These are phyloP conservation scores for Debaryomycetaceae sp. DNA, from an alignment of 1,139 yeast genomes.

Conservation along the genomic window DNA sequence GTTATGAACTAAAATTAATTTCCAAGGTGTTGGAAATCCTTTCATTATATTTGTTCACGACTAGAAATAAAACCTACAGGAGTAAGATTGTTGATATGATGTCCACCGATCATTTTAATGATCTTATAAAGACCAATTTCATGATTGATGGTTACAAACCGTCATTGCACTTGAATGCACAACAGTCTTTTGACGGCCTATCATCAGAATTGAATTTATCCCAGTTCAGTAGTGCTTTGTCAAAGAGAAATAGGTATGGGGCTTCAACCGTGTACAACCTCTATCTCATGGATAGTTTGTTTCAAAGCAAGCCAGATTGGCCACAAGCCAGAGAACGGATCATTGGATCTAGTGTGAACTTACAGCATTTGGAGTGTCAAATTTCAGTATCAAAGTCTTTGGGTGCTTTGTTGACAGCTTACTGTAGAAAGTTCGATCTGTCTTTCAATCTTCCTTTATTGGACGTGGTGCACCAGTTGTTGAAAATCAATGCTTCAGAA, in stretches of 20 bases:
- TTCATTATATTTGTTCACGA: conserved; percentile 67
- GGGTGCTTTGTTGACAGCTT: conserved; percentile 73
- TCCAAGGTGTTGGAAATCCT: conserved; percentile 73
- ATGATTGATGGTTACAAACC: conserved; percentile 2
- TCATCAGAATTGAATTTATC: conserved; percentile 48
- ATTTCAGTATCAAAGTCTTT: conserved; percentile 67
- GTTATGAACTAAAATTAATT: conserved; percentile 55
- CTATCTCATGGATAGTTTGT: conserved; percentile 58
- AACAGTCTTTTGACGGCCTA: conserved; percentile 40
- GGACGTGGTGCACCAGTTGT: conserved; percentile 44
- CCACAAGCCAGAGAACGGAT: conserved; percentile 46
- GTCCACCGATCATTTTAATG: conserved; percentile 31
- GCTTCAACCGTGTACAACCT: conserved; percentile 57
- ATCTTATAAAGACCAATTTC: conserved; percentile 16
- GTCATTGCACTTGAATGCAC: conserved; percentile 24
- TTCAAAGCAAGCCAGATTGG: conserved; percentile 52
- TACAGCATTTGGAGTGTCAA: conserved; percentile 67
- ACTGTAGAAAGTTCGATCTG: conserved; percentile 41
- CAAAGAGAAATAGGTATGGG: conserved; percentile 49
- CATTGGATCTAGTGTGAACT: conserved; percentile 56
- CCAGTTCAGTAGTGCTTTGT: conserved; percentile 53
- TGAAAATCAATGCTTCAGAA: conserved; percentile 51
- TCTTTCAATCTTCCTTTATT: conserved; percentile 34
- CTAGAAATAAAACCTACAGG: conserved; percentile 38
- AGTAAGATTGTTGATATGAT: conserved; percentile 44